Percentiles rank a stretch among this genome's conserved stretches.
Conservation (phyloP, 495 filamentous ascomycete genomes). For the Lasiosphaeria hispida region DNA sequence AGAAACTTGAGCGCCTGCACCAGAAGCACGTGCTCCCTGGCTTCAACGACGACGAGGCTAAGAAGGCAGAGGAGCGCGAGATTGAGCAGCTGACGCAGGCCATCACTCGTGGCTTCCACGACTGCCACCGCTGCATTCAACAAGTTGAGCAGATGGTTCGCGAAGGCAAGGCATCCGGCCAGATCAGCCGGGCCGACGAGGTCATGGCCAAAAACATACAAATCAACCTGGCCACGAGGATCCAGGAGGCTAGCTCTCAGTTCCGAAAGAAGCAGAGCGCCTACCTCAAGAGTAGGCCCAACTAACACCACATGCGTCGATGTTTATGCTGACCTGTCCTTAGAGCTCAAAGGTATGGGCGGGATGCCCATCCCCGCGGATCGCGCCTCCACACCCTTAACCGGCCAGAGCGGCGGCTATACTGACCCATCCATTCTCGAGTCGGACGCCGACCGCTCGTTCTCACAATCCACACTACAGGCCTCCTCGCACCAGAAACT, state of each 20-base stretch:
- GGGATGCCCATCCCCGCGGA: slow-evolving; percentile 44
- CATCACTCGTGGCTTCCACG: slow-evolving; percentile 84
- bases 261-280: slow-evolving; percentile 97
- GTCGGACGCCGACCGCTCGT: slow-evolving; percentile 85
- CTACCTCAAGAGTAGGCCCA: slow-evolving; percentile 80
- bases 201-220: slow-evolving; percentile 96
- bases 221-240: slow-evolving; percentile 78
- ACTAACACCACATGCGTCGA: neutral
- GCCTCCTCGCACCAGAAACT: slow-evolving; percentile 59
- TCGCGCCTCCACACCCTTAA: slow-evolving; percentile 60
- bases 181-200: slow-evolving; percentile 77
- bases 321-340: slow-evolving; percentile 9
- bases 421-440: slow-evolving; percentile 79
- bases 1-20: slow-evolving; percentile 84
- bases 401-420: slow-evolving; percentile 27
- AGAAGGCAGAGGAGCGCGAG: slow-evolving; percentile 75
- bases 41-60: slow-evolving; percentile 90
- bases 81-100: slow-evolving; percentile 89
- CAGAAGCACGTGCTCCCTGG: slow-evolving; percentile 96
- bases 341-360: slow-evolving; percentile 80
- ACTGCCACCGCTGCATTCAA: slow-evolving; percentile 84
- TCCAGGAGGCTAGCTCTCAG: slow-evolving; percentile 87
- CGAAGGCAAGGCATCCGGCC: slow-evolving; percentile 64
- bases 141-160: slow-evolving; percentile 80
- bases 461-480: slow-evolving; percentile 86